phyloP scores from a whole-genome alignment of 768 basidiomycete genomes.

The Amanita rimosa region DNA sequence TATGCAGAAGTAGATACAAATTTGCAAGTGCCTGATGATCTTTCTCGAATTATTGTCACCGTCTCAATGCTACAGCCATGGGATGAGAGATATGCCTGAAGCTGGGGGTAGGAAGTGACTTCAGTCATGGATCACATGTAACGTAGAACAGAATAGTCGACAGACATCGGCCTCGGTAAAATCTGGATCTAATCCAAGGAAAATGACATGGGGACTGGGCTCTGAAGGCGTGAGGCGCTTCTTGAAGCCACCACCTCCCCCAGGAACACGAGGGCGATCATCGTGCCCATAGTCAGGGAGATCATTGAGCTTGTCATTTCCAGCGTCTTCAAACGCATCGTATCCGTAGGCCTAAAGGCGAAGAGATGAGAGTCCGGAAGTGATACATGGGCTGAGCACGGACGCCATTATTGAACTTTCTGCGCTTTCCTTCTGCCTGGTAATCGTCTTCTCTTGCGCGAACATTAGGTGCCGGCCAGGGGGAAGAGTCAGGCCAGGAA shows the following conservation, averaged over 20 bases:
- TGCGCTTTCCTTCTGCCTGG: conserved; percentile 59
- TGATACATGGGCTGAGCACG: conserved; percentile 15
- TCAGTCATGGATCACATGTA: conserved; percentile 21
- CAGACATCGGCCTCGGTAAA: conserved; percentile 90
- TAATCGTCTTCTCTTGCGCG: conserved; percentile 62
- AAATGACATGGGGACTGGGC: conserved; percentile 88
- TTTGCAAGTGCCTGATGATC: conserved; percentile 89
- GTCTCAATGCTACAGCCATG: conserved; percentile 72
- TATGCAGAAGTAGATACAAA: conserved; percentile 60
- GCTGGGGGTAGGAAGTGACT: conserved; percentile 38
- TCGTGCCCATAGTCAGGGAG: conserved; percentile 38
- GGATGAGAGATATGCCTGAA: conserved; percentile 66
- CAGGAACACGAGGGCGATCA: conserved; percentile 35
- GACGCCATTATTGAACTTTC: conserved; percentile 73
- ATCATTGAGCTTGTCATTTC: conserved; percentile 20
- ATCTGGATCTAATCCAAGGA: conserved; percentile 86
- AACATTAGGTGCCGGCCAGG: conserved; percentile 31
- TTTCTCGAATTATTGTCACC: conserved; percentile 93
- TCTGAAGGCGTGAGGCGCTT: conserved; percentile 78
- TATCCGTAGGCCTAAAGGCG: conserved; percentile 30
- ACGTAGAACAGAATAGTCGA: conserved; percentile 24
- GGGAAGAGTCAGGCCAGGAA: conserved; percentile 33
- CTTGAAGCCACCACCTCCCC: conserved; percentile 32
- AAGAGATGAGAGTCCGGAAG: conserved; percentile 3
- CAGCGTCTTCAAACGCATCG: conserved; percentile 35